phyloP scores from a whole-genome alignment of 257 asterid species.

The Solanum medicagineum region DNA sequence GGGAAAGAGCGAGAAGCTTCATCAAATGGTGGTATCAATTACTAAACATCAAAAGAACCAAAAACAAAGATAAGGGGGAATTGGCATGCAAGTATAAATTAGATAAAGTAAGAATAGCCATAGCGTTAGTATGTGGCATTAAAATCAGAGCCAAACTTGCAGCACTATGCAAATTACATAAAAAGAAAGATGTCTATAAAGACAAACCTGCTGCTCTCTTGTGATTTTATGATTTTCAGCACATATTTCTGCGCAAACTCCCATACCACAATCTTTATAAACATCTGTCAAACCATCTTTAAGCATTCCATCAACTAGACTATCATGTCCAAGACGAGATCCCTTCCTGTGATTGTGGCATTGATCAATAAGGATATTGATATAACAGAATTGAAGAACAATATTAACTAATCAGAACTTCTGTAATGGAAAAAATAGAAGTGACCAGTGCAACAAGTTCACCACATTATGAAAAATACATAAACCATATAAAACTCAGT shows the following conservation, averaged over 20 bases:
- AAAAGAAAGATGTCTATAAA: background rate
- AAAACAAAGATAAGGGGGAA: background rate
- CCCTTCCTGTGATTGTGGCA: conserved; percentile 65
- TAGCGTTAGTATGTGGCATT: background rate
- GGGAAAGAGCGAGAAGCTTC: background rate
- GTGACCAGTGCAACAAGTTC: background rate
- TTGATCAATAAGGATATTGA: background rate
- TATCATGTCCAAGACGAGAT: conserved; percentile 92
- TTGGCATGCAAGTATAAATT: background rate
- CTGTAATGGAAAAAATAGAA: background rate
- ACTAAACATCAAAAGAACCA: background rate
- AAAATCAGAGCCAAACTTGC: background rate
- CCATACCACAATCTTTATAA: conserved; percentile 88
- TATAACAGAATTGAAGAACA: background rate
- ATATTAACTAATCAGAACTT: background rate
- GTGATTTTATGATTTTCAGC: conserved; percentile 70
- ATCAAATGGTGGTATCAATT: background rate
- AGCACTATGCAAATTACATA: background rate
- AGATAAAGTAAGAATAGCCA: background rate
- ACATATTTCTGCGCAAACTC: conserved; percentile 95
- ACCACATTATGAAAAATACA: background rate
- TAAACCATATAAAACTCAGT: background rate
- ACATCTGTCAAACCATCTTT: conserved; percentile 99
- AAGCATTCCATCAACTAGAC: conserved; percentile 96
- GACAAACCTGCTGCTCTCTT: conserved; percentile 87